phyloP scores from a whole-genome alignment of 225 moss, liverwort and hornwort genomes.

The Polytrichum commune region DNA sequence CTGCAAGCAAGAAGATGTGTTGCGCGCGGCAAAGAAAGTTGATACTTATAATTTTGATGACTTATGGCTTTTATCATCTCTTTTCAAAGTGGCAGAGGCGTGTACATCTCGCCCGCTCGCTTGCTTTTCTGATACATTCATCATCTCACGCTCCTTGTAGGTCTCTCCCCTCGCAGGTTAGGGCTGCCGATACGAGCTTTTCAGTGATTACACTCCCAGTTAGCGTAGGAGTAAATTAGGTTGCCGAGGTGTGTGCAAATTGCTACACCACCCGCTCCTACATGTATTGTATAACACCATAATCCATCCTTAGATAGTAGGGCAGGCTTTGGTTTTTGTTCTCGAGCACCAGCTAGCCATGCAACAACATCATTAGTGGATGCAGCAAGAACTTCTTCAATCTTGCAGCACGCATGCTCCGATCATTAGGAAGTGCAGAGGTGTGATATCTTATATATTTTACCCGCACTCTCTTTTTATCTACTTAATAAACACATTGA shows the following conservation, averaged over 20 bases:
- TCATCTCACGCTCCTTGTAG: neutral
- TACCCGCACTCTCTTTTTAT: conserved; percentile 4
- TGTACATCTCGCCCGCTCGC: conserved; percentile 47
- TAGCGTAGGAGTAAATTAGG: conserved; percentile 27
- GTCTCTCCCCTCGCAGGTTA: too few relatives aligned
- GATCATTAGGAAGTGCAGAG: neutral
- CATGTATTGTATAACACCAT: conserved; percentile 44
- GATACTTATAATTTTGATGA: neutral
- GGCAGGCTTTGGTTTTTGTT: conserved; percentile 39
- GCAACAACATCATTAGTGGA: too few relatives aligned
- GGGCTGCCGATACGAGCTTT: conserved; percentile 34
- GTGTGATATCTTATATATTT: neutral
- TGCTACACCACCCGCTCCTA: conserved; percentile 57
- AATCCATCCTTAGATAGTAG: conserved; percentile 17
- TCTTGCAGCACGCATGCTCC: neutral
- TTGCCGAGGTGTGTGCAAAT: conserved; percentile 62
- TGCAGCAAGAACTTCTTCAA: too few relatives aligned
- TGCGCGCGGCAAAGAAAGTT: too few relatives aligned
- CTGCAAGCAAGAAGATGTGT: neutral
- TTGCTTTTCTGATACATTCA: conserved; percentile 25
- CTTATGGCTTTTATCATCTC: conserved; percentile 4
- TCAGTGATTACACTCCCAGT: conserved; percentile 13
- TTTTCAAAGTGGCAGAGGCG: conserved; percentile 51
- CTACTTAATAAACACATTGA: neutral
- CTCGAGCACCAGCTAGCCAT: conserved; percentile 24